Conservation (phyloP, 371 early-diverging fungal species). For the Batkoa obscura region DNA sequence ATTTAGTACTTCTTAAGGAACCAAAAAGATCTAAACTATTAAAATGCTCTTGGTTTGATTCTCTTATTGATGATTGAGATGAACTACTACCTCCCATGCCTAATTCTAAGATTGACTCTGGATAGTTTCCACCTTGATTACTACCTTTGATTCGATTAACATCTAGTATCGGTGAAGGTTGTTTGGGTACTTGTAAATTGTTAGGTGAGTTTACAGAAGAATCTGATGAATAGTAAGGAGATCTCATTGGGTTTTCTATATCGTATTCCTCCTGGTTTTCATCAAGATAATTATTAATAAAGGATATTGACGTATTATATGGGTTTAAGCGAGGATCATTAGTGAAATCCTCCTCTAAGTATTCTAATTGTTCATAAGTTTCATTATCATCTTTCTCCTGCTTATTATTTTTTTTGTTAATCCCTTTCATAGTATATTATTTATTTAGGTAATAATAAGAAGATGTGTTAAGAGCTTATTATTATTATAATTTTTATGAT, state of each 20-base stretch:
- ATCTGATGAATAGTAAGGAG: constrained; percentile 5
- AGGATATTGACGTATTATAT: not conserved
- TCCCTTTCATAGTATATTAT: too few species aligned
- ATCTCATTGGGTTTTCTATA: not conserved
- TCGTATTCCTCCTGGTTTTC: not conserved
- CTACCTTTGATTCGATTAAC: not conserved
- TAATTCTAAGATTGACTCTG: constrained; percentile 3
- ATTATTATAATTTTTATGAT: too few species aligned
- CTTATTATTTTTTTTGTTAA: too few species aligned
- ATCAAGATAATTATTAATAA: constrained; percentile 2
- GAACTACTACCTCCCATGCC: not conserved
- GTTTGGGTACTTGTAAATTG: not conserved
- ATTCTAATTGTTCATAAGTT: too few species aligned
- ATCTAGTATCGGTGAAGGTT: not conserved
- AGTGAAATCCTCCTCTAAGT: not conserved
- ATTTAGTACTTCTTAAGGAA: constrained; percentile 27
- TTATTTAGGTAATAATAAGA: too few species aligned
- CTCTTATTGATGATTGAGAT: constrained; percentile 8
- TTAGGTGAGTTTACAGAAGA: constrained; percentile 2
- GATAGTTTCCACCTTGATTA: not conserved
- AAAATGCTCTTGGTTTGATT: constrained; percentile 15
- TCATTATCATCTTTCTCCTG: too few species aligned
- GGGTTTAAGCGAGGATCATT: constrained; percentile 1
- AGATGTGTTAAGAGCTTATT: too few species aligned
- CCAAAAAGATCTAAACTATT: constrained; percentile 41